phyloP scores from a whole-genome alignment of 306 rosid species.

The Acacia acuminata region DNA sequence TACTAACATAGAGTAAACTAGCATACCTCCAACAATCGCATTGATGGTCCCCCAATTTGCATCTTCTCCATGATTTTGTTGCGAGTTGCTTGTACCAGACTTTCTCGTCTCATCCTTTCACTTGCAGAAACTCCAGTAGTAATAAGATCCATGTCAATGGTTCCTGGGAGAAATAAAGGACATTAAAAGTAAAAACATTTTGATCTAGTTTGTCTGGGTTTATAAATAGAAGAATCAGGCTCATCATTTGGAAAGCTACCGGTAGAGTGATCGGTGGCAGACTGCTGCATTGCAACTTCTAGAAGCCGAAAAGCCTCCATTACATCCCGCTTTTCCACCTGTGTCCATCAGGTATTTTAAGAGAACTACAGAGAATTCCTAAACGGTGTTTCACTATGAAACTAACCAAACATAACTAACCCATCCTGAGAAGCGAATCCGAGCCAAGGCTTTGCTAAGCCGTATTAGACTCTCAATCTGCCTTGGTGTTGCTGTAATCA shows the following conservation, averaged over 20 bases:
- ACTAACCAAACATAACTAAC: slow-evolving; percentile 54
- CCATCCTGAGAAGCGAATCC: slow-evolving; percentile 87
- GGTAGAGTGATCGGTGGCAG: slow-evolving; percentile 91
- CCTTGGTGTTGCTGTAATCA: slow-evolving; percentile 97
- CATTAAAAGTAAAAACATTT: slow-evolving; percentile 6
- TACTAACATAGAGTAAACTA: not conserved
- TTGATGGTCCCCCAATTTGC: slow-evolving; percentile 90
- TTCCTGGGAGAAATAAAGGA: slow-evolving; percentile 52
- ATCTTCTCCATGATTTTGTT: slow-evolving; percentile 85
- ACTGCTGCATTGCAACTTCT: slow-evolving; percentile 98
- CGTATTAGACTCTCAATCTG: slow-evolving; percentile 96
- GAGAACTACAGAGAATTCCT: slow-evolving; percentile 9
- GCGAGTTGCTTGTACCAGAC: slow-evolving; percentile 56
- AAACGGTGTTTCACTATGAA: slow-evolving; percentile 6
- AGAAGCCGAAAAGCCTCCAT: slow-evolving; percentile 91
- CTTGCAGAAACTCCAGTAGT: slow-evolving; percentile 96
- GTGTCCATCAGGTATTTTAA: slow-evolving; percentile 31
- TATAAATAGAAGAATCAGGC: slow-evolving; percentile 22
- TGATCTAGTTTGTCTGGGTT: slow-evolving; percentile 5
- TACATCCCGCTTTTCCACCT: slow-evolving; percentile 83
- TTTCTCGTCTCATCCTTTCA: slow-evolving; percentile 91
- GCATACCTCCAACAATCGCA: slow-evolving; percentile 81
- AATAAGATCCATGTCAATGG: slow-evolving; percentile 96
- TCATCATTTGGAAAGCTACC: slow-evolving; percentile 47
- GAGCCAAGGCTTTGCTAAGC: slow-evolving; percentile 94